Evolutionary conservation across 306 rosid species (phyloP).

Genomic region (Chamaecrista fasciculata): DNA sequence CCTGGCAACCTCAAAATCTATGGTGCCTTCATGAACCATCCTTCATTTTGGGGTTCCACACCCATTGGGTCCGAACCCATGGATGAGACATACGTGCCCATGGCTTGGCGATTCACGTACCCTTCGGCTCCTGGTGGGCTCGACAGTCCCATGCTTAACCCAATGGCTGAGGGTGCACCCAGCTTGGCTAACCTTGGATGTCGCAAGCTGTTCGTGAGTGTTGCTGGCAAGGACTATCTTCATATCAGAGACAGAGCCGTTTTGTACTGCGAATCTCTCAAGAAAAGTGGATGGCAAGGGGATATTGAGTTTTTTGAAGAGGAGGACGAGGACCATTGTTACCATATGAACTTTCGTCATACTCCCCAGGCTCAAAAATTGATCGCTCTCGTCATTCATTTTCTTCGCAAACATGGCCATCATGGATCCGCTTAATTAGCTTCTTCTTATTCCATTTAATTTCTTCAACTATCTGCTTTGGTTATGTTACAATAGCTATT

Average conservation of each 20-base stretch:
- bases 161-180: constrained; percentile 27
- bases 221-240: constrained; percentile 28
- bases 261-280: constrained; percentile 24
- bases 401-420: constrained; percentile 1
- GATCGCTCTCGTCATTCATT: not conserved
- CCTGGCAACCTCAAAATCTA: constrained; percentile 28
- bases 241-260: constrained; percentile 27
- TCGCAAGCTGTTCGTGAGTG: constrained; percentile 30
- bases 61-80: constrained; percentile 26
- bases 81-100: not conserved
- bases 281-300: constrained; percentile 38
- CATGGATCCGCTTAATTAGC: too few relatives aligned
- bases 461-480: too few relatives aligned
- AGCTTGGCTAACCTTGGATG: constrained; percentile 33
- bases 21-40: constrained; percentile 47
- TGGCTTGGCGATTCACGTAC: constrained; percentile 31
- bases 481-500: too few relatives aligned
- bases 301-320: constrained; percentile 20
- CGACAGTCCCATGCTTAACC: constrained; percentile 41
- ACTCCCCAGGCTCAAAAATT: constrained; percentile 4
- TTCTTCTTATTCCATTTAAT: too few relatives aligned
- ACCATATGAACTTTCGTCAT: not conserved
- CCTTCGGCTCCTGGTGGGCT: constrained; percentile 33
- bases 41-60: constrained; percentile 44
- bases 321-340: constrained; percentile 27